Evolutionary conservation across 2,329 filamentous ascomycete species (phyloP), one percentile per base, ranked within the genome.

Genomic region (Emergomyces pasteurianus): DNA sequence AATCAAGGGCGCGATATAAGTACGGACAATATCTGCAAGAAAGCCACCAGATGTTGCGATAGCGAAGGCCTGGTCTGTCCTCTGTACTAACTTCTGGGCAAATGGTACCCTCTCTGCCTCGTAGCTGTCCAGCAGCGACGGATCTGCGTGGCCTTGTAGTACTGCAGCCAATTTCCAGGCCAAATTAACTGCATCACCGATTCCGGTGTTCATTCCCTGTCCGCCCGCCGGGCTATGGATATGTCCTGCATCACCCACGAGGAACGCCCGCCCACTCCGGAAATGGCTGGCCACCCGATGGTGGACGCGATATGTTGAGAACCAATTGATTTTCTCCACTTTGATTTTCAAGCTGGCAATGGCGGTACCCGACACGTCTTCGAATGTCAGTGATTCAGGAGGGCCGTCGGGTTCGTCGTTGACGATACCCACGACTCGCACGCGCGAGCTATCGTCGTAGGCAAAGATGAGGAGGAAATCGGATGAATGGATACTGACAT

Each of bases 221-320:
- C 80, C 83, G 1, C 81, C 82, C 0, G 78, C 77, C 0, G 80
- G 80, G 43, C 75, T 80, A 62, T 84, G 81, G 14, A 81, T 81
- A 62, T 85, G 82, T 1, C 80, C 80, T 6, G 82, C 81, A 60
- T 85, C 83, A 16, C 82, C 82, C 1, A 79, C 81, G 0, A 85
- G 70, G 52, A 84, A 79, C 2, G 81, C 72, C 2, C 80, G 75
- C 2, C 78, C 77, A 26, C 75, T 73, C 6, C 77, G 76, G 65
- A 81, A 80, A 9, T 63, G 65, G 26, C 70, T 70, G 2, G 74
- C 74, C 36, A 75, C 72, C 7, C 77, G 70, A 64, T 79, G 73
- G 65, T 79, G 78, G 8, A 79, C 72, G 2, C 72, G 74, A 66
- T 81, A 82, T 14, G 73, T 70, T 1, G 77, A 72, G 38, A 82